A percentile compares a stretch with the other conserved stretches of the same genome.
These are phyloP conservation scores for Abrus precatorius DNA, from an alignment of 306 rosid species.

Conservation along the genomic window DNA sequence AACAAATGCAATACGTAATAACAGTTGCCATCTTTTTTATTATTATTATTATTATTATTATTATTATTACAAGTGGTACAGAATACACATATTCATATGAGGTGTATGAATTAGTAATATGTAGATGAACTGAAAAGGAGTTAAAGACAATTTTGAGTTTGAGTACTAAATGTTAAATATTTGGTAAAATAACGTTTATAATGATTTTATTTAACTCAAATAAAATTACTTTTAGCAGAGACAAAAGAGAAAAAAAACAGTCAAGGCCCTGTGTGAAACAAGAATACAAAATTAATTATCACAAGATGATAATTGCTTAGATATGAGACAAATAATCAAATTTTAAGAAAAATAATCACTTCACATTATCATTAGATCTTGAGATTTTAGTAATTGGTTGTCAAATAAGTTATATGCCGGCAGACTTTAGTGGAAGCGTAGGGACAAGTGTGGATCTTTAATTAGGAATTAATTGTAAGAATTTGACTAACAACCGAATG, in stretches of 20 bases:
- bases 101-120: constrained; percentile 1
- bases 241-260: constrained; percentile 7
- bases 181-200: too few species aligned
- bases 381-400: neutral
- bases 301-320: neutral
- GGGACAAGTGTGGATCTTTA: constrained; percentile 6
- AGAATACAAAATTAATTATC: neutral
- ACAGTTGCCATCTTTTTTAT: neutral
- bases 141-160: too few species aligned
- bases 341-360: neutral
- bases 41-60: neutral
- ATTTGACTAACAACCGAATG: constrained; percentile 6
- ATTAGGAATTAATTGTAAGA: neutral
- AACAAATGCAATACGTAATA: constrained; percentile 23
- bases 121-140: too few species aligned
- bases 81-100: neutral
- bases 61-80: neutral
- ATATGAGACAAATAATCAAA: neutral
- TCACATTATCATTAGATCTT: neutral
- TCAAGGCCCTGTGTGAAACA: neutral
- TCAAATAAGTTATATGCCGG: neutral
- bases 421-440: constrained; percentile 15
- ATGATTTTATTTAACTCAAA: too few species aligned
- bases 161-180: too few species aligned
- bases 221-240: too few species aligned